Percentiles rank a stretch among this genome's conserved stretches.
These are phyloP conservation scores for Dissophora ornata DNA, from an alignment of 192 early-diverging fungal species.

Conservation along the genomic window DNA sequence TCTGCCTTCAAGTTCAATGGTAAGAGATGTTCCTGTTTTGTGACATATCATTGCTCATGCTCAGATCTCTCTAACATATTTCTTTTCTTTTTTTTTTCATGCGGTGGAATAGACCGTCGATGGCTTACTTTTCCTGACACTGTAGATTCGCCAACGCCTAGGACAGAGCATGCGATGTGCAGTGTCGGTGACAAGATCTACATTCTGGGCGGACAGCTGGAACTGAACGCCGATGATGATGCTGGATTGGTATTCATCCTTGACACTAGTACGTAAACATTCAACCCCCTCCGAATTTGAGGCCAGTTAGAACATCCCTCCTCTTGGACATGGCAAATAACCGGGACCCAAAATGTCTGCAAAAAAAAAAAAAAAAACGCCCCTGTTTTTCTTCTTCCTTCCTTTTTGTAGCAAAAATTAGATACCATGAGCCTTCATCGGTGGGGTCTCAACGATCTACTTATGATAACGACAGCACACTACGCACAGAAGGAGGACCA, in stretches of 20 bases:
- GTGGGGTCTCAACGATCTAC: slow-evolving; percentile 12
- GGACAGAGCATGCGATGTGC: slow-evolving; percentile 59
- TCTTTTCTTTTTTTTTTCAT: background rate
- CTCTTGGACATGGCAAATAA: background rate
- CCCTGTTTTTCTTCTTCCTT: background rate
- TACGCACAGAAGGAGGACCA: slow-evolving; percentile 11
- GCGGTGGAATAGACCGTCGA: slow-evolving; percentile 50
- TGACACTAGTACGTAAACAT: slow-evolving; percentile 44
- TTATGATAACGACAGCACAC: slow-evolving; percentile 29
- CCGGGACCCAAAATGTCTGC: too few relatives aligned
- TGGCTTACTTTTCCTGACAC: slow-evolving; percentile 71
- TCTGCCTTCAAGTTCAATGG: slow-evolving; percentile 64
- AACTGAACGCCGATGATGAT: slow-evolving; percentile 44
- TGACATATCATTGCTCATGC: background rate
- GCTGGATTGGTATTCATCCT: slow-evolving; percentile 37
- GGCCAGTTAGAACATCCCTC: background rate
- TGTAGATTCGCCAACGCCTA: slow-evolving; percentile 59
- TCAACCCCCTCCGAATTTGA: background rate
- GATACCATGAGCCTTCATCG: slow-evolving; percentile 40
- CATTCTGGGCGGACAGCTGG: slow-evolving; percentile 66
- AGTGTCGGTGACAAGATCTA: slow-evolving; percentile 58
- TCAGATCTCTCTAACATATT: background rate
- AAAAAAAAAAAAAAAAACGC: too few relatives aligned
- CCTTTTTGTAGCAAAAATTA: slow-evolving; percentile 45
- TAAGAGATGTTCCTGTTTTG: background rate